phyloP scores from a whole-genome alignment of 2,329 filamentous ascomycete genomes.

The Akanthomyces muscarius region DNA sequence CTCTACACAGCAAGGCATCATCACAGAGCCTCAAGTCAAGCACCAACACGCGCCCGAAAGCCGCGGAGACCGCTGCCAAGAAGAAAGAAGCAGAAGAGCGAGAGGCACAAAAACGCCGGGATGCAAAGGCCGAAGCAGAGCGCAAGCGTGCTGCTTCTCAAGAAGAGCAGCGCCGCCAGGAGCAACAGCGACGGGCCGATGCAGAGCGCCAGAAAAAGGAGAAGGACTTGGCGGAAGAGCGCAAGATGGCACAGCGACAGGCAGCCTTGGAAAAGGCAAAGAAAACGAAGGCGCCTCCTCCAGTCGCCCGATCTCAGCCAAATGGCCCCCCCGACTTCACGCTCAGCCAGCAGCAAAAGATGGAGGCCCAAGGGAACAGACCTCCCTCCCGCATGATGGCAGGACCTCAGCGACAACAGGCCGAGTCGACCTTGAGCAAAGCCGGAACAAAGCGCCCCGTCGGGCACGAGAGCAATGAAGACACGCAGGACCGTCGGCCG shows the following conservation, averaged over 20 bases:
- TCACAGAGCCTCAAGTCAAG: constrained; percentile 59
- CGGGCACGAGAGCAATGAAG: constrained; percentile 54
- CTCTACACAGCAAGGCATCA: constrained; percentile 56
- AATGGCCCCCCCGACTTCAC: constrained; percentile 47
- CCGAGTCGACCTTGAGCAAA: constrained; percentile 41
- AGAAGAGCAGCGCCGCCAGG: constrained; percentile 60
- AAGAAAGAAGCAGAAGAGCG: constrained; percentile 84
- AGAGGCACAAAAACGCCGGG: constrained; percentile 71
- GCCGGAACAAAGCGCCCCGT: constrained; percentile 59
- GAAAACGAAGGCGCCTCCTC: constrained; percentile 59
- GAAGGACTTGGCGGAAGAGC: constrained; percentile 59
- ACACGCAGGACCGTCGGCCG: constrained; percentile 45
- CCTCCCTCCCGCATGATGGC: constrained; percentile 58
- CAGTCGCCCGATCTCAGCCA: constrained; percentile 52
- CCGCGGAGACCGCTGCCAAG: constrained; percentile 69
- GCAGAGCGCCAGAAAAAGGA: constrained; percentile 59
- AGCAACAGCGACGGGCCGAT: constrained; percentile 57
- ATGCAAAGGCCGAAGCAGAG: constrained; percentile 77
- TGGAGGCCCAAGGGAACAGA: constrained; percentile 35
- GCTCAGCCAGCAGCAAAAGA: constrained; percentile 27
- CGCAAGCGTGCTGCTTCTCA: constrained; percentile 65
- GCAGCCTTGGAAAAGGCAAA: constrained; percentile 62
- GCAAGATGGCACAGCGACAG: constrained; percentile 62
- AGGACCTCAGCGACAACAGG: constrained; percentile 46
- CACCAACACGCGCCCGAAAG: constrained; percentile 63